phyloP scores from a whole-genome alignment of 1,284 basidiomycete species.

The Cutaneotrichosporon sp. region DNA sequence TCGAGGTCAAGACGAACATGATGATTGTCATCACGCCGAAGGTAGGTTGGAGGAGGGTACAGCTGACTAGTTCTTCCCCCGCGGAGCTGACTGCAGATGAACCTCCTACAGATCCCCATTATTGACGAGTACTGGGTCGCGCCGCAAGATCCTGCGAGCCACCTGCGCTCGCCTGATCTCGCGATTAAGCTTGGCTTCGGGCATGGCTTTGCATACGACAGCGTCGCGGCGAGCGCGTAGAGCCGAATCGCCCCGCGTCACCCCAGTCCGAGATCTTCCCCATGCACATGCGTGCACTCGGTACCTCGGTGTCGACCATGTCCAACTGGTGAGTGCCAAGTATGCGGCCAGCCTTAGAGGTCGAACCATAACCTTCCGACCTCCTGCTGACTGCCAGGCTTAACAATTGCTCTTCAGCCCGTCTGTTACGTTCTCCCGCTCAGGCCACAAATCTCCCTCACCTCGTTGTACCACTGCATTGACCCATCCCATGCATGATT shows the following conservation, averaged over 20 bases:
- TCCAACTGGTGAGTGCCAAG: too few relatives aligned
- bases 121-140: slow-evolving; percentile 76
- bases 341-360: too few relatives aligned
- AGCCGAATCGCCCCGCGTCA: background rate
- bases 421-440: too few relatives aligned
- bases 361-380: too few relatives aligned
- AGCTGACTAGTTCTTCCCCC: background rate
- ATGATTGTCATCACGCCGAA: slow-evolving; percentile 86
- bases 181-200: slow-evolving; percentile 46
- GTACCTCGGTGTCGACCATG: too few relatives aligned
- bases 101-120: slow-evolving; percentile 89
- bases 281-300: too few relatives aligned
- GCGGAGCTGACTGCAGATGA: slow-evolving; percentile 53
- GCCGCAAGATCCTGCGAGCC: slow-evolving; percentile 48
- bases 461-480: too few relatives aligned
- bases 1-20: slow-evolving; percentile 93
- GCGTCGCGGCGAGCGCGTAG: slow-evolving; percentile 1
- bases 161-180: slow-evolving; percentile 43
- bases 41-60: slow-evolving; percentile 49
- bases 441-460: too few relatives aligned
- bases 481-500: too few relatives aligned
- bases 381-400: too few relatives aligned
- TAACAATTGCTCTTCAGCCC: too few relatives aligned
- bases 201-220: slow-evolving; percentile 20
- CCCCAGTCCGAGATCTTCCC: background rate